Evolutionary conservation across 805 yeast species (phyloP), one percentile per base, ranked within the genome.

Genomic region (Nakazawaea siamensis): DNA sequence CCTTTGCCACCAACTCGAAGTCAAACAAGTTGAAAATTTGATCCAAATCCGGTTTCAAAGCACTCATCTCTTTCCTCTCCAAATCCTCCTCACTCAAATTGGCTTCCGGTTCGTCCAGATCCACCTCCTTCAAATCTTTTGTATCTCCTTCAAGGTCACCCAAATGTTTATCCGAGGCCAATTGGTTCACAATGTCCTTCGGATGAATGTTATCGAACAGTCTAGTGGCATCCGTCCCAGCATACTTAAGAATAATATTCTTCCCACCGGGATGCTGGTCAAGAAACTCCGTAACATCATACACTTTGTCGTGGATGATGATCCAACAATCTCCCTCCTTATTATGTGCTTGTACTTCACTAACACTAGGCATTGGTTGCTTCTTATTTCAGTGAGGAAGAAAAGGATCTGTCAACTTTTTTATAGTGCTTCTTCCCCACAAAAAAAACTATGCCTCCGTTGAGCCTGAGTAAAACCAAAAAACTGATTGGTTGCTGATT

Each of bases 1-100:
- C 71, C 33, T 85, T 68, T 3, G 97, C 97, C 29, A 90, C 74
- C 47, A 73, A 70, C 55, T 90, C 97, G 51, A 90, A 87, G 55
- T 90, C 97, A 47, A 76, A 79, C 40, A 85, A 48, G 49, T 92
- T 90, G 52, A 77, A 74, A 39, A 88, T 69, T 47, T 74, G 76
- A 6, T 73, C 63, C 26, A 90, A 50, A 12, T 76, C 76, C 2
- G 97, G 97, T 60, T 23, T 62, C 67, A 36, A 64, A 52, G 33
- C 55, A 40, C 20, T 58, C 68, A 27, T 60, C 54, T 39, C 77
- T 56, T 23, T 58, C 58, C 18, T 49, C 49, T 44, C 73, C 78
- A 14, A 14, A 23, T 55, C 64, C 10, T 49, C 51, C 1, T 45
- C 42, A 11, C 51, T 35, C 18, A 35, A 35, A 51, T 20, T 24